A percentile compares a stretch with the other conserved stretches of the same genome.
phyloP scores from a whole-genome alignment of 1,284 basidiomycete species.

The Boletus semigastroideus region DNA sequence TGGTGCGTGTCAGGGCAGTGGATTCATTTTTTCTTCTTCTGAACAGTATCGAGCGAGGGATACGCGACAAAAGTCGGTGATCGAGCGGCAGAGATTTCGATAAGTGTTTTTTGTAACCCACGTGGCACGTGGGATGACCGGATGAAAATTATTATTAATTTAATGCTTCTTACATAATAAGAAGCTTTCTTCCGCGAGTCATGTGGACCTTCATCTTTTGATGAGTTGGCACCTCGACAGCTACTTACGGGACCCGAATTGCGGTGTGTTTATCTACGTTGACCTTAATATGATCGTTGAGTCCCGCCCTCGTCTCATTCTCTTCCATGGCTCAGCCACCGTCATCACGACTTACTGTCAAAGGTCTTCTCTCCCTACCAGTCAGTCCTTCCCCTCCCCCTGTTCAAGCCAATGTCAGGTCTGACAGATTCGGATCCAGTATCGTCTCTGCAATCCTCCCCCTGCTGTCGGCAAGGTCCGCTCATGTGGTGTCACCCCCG shows the following conservation, averaged over 20 bases:
- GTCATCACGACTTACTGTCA: constrained; percentile 45
- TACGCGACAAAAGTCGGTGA: constrained; percentile 69
- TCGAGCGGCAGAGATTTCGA: constrained; percentile 46
- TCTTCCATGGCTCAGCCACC: constrained; percentile 39
- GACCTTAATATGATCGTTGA: no score
- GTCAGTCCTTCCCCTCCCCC: constrained; percentile 13
- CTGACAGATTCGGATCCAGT: constrained; percentile 30
- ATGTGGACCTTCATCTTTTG: no score
- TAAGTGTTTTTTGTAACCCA: constrained; percentile 28
- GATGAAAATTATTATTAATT: no score
- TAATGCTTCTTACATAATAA: no score
- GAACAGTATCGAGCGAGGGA: constrained; percentile 53
- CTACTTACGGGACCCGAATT: constrained; percentile 7
- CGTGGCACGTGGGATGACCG: no score
- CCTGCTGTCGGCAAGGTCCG: constrained; percentile 63
- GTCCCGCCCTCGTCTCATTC: no score
- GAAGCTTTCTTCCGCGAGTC: no score
- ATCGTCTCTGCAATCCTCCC: constrained; percentile 66
- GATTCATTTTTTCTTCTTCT: not conserved
- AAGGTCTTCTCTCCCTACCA: constrained; percentile 51
- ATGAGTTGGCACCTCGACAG: constrained; percentile 18
- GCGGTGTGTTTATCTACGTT: constrained; percentile 13
- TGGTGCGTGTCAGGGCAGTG: constrained; percentile 54
- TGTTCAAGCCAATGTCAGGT: not conserved
- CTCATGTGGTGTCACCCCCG: constrained; percentile 59